Base-by-base conservation (phyloP, 257 asterid species). In the Mitragyna speciosa region DNA sequence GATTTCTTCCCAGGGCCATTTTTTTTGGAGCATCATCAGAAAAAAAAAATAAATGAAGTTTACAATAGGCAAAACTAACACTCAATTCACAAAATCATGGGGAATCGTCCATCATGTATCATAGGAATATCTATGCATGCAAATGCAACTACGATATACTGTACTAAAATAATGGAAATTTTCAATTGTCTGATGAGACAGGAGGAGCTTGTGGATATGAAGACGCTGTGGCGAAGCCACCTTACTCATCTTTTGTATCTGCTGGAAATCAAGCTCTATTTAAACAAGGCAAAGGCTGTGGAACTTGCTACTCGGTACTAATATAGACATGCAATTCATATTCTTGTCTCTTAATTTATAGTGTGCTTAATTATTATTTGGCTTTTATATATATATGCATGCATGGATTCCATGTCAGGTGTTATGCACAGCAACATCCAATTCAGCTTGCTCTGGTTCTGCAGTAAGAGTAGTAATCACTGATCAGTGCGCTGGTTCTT, bases 191-290 rank as follows among this genome's bases (percentile, higher is more conserved):
- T 36, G 39, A 45, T 84, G 52, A 36, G 70, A 73, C n/a, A 85
- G 87, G 86, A 14, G 88, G 89, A n/a, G 90, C 89, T 41, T 89
- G 89, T 80, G 92, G 90, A 7, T 82, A 80, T 33, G 85, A 4
- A 16, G 30, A 58, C 19, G 88, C 86, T 45, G 85, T 87, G 2
- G 77, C 2, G 9, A 26, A 45, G n/a, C 64, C 78, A 7, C 87
- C 90, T 1, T 89, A 33, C 68, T 10, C 68, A 71, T 84, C 85
- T 17, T 7, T 86, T 79, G 80, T 86, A 63, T 84, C 91, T 4
- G 89, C 91, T 0, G 91, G 90, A 70, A 87, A 89, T 58, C 16
- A 19, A 0, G 73, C 78, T 39, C 0, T 86, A 12, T 87, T 81
- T 22, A 56, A 76, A 77, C 54, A 61, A 0, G 91, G 91, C 76